phyloP scores from a whole-genome alignment of 2,329 filamentous ascomycete genomes.

The Cercospora janseana region DNA sequence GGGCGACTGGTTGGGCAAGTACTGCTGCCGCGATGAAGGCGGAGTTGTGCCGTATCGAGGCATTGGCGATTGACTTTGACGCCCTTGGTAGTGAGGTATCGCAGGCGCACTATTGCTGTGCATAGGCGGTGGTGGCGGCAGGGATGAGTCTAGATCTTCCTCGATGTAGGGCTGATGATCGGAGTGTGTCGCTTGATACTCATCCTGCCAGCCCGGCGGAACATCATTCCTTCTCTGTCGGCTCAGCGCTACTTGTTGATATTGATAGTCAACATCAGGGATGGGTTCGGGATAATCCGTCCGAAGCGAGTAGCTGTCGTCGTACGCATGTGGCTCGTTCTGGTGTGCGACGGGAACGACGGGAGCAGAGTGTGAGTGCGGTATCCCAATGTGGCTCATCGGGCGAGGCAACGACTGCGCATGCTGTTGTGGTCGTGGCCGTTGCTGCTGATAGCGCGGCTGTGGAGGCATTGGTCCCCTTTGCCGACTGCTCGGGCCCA shows the following conservation, averaged over 20 bases:
- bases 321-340: slow-evolving; percentile 45
- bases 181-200: slow-evolving; percentile 29
- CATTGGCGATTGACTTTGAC: slow-evolving; percentile 23
- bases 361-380: slow-evolving; percentile 49
- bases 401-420: slow-evolving; percentile 23
- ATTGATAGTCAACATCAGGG: slow-evolving; percentile 36
- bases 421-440: slow-evolving; percentile 26
- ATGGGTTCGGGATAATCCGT: slow-evolving; percentile 37
- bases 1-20: slow-evolving; percentile 32
- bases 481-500: slow-evolving; percentile 34
- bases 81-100: slow-evolving; percentile 28
- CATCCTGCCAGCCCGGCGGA: slow-evolving; percentile 32
- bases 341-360: slow-evolving; percentile 53
- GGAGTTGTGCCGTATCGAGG: slow-evolving; percentile 28
- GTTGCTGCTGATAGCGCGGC: slow-evolving; percentile 17
- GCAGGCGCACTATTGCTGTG: slow-evolving; percentile 39
- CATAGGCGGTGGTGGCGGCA: slow-evolving; percentile 39
- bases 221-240: slow-evolving; percentile 31
- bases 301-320: slow-evolving; percentile 33
- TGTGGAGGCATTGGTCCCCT: slow-evolving; percentile 34
- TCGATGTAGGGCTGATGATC: slow-evolving; percentile 26
- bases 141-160: slow-evolving; percentile 24
- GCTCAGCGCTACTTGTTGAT: slow-evolving; percentile 26
- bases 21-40: slow-evolving; percentile 29
- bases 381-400: slow-evolving; percentile 32